Percentiles rank a stretch among this genome's conserved stretches.
phyloP scores from a whole-genome alignment of 805 yeast genomes.

The Hanseniaspora guilliermondii region DNA sequence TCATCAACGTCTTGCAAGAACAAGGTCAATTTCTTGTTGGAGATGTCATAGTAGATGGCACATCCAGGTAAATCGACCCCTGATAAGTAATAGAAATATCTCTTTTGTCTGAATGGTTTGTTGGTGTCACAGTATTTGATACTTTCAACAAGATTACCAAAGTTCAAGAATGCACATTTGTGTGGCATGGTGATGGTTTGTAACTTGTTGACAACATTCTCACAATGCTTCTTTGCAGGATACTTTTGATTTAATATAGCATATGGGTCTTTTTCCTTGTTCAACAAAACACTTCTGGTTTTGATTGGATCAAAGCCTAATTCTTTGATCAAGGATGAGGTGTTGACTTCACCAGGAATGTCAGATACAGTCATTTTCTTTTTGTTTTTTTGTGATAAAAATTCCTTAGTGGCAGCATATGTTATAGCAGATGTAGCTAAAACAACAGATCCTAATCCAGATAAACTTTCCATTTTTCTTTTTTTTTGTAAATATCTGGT shows the following conservation, averaged over 20 bases:
- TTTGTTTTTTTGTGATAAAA: not conserved
- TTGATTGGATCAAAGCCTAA: conserved; percentile 14
- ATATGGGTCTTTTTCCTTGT: conserved; percentile 8
- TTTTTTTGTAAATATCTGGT: not conserved
- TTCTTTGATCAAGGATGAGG: conserved; percentile 9
- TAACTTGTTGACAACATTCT: conserved; percentile 34
- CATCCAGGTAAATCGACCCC: conserved; percentile 77
- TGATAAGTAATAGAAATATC: conserved; percentile 76
- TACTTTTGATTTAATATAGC: conserved; percentile 37
- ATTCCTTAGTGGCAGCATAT: conserved; percentile 10
- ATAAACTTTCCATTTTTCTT: conserved; percentile 6
- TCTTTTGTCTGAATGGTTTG: conserved; percentile 70
- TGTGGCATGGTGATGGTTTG: conserved; percentile 21
- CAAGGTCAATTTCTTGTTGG: conserved; percentile 45
- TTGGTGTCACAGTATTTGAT: conserved; percentile 68
- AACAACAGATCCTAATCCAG: conserved; percentile 10
- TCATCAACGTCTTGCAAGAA: conserved; percentile 73
- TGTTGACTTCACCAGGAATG: conserved; percentile 6
- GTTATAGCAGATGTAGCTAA: conserved; percentile 14
- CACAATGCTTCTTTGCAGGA: conserved; percentile 73
- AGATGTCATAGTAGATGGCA: conserved; percentile 47
- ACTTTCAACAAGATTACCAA: conserved; percentile 38
- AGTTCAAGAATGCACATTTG: conserved; percentile 49
- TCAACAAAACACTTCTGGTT: conserved; percentile 2
- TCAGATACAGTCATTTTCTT: not conserved